Percentiles rank a stretch among this genome's conserved stretches.
phyloP scores from a whole-genome alignment of 495 filamentous ascomycete genomes.

The Neurospora sp. region DNA sequence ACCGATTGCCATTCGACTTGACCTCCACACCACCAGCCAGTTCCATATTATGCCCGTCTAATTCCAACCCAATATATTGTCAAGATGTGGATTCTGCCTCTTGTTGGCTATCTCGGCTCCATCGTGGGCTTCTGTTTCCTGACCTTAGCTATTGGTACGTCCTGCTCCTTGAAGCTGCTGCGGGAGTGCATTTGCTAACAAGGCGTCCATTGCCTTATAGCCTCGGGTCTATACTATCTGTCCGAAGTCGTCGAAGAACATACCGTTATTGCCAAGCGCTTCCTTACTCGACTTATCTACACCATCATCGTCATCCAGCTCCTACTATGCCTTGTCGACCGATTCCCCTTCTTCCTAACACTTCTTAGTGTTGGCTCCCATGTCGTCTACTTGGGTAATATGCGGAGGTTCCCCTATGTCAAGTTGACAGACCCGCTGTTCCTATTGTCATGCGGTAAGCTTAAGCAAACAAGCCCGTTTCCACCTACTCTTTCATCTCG shows the following conservation, averaged over 20 bases:
- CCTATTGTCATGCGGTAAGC: slow-evolving; percentile 63
- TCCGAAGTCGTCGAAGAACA: slow-evolving; percentile 97
- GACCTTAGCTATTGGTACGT: slow-evolving; percentile 80
- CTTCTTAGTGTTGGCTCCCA: slow-evolving; percentile 73
- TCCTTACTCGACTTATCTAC: slow-evolving; percentile 81
- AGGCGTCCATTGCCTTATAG: slow-evolving; percentile 31
- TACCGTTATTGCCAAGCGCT: slow-evolving; percentile 78
- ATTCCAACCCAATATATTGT: not conserved
- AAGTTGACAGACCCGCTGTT: slow-evolving; percentile 85
- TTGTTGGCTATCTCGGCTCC: slow-evolving; percentile 81
- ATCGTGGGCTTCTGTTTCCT: slow-evolving; percentile 86
- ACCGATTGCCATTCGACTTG: not conserved
- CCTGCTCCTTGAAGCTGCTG: not conserved
- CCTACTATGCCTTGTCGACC: slow-evolving; percentile 69
- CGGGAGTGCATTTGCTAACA: not conserved
- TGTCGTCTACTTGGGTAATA: slow-evolving; percentile 79
- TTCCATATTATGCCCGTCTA: not conserved
- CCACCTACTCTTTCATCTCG: not conserved
- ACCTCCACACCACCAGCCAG: not conserved
- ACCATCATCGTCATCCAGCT: slow-evolving; percentile 63
- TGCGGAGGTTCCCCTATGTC: slow-evolving; percentile 79
- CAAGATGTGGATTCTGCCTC: slow-evolving; percentile 83
- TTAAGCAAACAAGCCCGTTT: slow-evolving; percentile 9
- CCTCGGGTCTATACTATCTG: slow-evolving; percentile 94
- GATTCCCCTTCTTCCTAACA: slow-evolving; percentile 67